Percentiles rank a stretch among this genome's conserved stretches.
Evolutionary conservation across 768 basidiomycete genomes (phyloP).

Genomic region (Leccinum broughii): DNA sequence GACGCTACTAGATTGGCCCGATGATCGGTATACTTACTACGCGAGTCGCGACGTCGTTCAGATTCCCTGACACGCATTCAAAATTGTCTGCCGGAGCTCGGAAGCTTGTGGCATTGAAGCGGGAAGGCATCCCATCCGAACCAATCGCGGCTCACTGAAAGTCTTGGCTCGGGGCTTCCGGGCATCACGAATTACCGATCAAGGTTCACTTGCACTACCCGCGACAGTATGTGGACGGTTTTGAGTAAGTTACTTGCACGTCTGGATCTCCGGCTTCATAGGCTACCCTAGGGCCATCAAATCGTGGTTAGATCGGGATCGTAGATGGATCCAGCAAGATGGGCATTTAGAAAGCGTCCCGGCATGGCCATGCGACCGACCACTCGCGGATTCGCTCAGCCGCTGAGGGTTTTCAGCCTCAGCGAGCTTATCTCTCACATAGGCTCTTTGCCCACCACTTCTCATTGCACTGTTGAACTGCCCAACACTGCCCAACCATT

Average conservation of each 20-base stretch:
- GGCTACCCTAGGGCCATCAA: too few relatives aligned
- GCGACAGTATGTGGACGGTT: neutral
- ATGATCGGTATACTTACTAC: too few relatives aligned
- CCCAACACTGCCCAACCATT: neutral
- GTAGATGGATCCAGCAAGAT: neutral
- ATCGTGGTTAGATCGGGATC: neutral
- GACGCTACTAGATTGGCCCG: too few relatives aligned
- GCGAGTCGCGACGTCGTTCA: too few relatives aligned
- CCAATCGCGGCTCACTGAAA: neutral
- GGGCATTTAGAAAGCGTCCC: neutral
- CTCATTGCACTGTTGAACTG: neutral
- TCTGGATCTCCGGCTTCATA: neutral
- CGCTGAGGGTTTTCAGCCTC: constrained; percentile 2
- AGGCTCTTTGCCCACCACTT: neutral
- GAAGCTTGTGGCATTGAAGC: neutral
- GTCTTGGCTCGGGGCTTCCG: neutral
- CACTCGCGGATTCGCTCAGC: neutral
- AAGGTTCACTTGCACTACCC: neutral
- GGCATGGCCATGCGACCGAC: neutral
- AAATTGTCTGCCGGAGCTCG: neutral
- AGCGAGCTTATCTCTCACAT: neutral
- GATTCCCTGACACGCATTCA: too few relatives aligned
- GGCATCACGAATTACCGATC: neutral
- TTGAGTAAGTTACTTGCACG: neutral
- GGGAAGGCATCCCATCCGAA: neutral